These are phyloP conservation scores for Juglanconis oblonga DNA, from an alignment of 2,329 filamentous ascomycete species.

Conservation along the genomic window DNA sequence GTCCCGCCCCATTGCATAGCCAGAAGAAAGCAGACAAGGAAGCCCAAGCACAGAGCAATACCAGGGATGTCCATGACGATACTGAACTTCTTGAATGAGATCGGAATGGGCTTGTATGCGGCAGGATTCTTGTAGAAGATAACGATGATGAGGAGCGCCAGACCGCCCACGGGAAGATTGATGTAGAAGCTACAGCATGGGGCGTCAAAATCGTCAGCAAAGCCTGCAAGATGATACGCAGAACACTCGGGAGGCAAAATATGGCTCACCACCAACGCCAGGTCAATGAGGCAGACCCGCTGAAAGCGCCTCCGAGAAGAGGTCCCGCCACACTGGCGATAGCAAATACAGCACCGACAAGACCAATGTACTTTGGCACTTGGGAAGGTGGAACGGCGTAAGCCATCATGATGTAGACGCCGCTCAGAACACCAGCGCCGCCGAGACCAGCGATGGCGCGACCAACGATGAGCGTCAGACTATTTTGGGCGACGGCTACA, in stretches of 20 bases:
- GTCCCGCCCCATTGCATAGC: conserved; percentile 46
- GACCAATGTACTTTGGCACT: conserved; percentile 29
- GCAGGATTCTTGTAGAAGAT: conserved; percentile 26
- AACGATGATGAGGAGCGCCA: conserved; percentile 26
- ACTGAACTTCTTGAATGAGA: conserved; percentile 14
- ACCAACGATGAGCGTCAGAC: conserved; percentile 32
- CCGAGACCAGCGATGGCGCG: conserved; percentile 31
- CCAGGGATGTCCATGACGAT: conserved; percentile 26
- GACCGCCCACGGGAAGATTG: conserved; percentile 33
- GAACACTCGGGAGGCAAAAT: not conserved
- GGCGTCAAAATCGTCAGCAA: not conserved
- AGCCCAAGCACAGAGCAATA: conserved; percentile 25
- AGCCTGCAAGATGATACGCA: not conserved
- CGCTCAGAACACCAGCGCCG: conserved; percentile 40
- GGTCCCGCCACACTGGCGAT: conserved; percentile 45
- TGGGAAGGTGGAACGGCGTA: conserved; percentile 25
- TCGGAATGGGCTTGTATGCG: conserved; percentile 20
- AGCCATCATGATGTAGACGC: conserved; percentile 34
- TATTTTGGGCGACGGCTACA: conserved; percentile 28
- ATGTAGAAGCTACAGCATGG: conserved; percentile 29
- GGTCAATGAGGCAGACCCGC: conserved; percentile 32
- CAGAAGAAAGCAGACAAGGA: conserved; percentile 42
- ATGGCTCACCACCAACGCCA: conserved; percentile 3
- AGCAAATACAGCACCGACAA: conserved; percentile 41
- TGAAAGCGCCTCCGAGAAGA: conserved; percentile 47